Evolutionary conservation across 768 basidiomycete genomes (phyloP).

Genomic region (Krasilnikovozyma curviuscula): DNA sequence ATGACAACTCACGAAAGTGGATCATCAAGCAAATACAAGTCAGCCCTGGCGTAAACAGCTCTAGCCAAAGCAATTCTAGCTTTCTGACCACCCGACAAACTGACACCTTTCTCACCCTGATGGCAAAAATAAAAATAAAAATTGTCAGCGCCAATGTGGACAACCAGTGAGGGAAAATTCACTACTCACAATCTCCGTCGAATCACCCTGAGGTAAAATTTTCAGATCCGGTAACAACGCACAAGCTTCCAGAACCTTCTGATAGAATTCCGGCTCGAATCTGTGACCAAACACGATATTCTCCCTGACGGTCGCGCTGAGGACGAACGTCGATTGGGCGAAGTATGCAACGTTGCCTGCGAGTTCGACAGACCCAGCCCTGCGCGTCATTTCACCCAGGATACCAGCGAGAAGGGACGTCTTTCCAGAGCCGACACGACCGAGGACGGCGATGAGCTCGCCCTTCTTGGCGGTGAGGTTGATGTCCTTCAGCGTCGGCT

Average conservation of each 20-base stretch:
- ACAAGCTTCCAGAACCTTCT: constrained; percentile 71
- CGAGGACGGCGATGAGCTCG: constrained; percentile 64
- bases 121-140: too few species aligned
- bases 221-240: constrained; percentile 65
- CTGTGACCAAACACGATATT: constrained; percentile 84
- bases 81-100: constrained; percentile 24
- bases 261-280: constrained; percentile 58
- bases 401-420: constrained; percentile 58
- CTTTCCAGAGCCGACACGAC: constrained; percentile 85
- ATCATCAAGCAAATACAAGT: constrained; percentile 64
- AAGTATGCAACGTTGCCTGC: constrained; percentile 62
- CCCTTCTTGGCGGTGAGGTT: constrained; percentile 58
- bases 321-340: constrained; percentile 73
- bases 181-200: constrained; percentile 27
- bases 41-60: constrained; percentile 78
- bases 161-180: too few species aligned
- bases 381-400: constrained; percentile 66
- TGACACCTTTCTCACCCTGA: too few species aligned
- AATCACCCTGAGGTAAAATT: constrained; percentile 57
- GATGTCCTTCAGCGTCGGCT: constrained; percentile 55
- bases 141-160: too few species aligned
- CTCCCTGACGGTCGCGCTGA: constrained; percentile 66
- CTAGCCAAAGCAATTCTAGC: constrained; percentile 37
- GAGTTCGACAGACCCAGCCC: constrained; percentile 50
- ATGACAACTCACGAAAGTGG: neutral